Conservation (phyloP, 768 basidiomycete genomes). For the Myochromella boudieri region DNA sequence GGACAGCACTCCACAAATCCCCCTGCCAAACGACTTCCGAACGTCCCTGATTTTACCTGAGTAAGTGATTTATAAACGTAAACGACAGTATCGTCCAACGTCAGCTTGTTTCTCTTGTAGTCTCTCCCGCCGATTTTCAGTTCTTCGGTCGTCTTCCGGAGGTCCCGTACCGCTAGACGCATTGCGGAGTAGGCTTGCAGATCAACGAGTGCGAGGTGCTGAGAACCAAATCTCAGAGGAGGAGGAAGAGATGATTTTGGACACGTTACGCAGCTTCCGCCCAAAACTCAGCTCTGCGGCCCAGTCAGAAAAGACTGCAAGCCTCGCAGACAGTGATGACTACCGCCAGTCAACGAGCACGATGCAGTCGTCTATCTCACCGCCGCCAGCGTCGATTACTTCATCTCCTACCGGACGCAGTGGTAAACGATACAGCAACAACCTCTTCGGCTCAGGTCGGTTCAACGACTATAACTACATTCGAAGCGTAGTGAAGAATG, state of each 20-base stretch:
- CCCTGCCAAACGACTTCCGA: conserved; percentile 75
- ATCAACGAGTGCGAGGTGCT: conserved; percentile 71
- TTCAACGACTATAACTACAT: conserved; percentile 75
- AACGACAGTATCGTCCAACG: conserved; percentile 8
- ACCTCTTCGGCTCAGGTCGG: conserved; percentile 81
- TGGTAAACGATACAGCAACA: conserved; percentile 80
- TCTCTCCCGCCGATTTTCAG: conserved; percentile 78
- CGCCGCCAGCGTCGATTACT: conserved; percentile 26
- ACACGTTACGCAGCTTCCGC: conserved; percentile 58
- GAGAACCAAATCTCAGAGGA: conserved; percentile 73
- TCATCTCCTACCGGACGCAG: conserved; percentile 51
- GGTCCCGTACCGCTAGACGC: conserved; percentile 66
- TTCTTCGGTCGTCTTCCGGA: conserved; percentile 69
- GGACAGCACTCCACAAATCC: conserved; percentile 53
- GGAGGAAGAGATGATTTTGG: conserved; percentile 83
- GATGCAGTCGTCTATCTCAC: conserved; percentile 36
- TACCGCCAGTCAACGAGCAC: conserved; percentile 32
- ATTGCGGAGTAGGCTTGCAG: conserved; percentile 65
- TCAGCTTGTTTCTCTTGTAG: conserved; percentile 38
- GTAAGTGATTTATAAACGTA: conserved; percentile 44
- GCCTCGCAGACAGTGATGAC: conserved; percentile 26
- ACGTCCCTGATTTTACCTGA: conserved; percentile 85
- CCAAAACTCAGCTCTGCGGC: conserved; percentile 28
- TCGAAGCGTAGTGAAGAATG: conserved; percentile 47
- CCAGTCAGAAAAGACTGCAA: conserved; percentile 30